Conservation (phyloP, 192 early-diverging fungal species). For the Coemansia umbellata region DNA sequence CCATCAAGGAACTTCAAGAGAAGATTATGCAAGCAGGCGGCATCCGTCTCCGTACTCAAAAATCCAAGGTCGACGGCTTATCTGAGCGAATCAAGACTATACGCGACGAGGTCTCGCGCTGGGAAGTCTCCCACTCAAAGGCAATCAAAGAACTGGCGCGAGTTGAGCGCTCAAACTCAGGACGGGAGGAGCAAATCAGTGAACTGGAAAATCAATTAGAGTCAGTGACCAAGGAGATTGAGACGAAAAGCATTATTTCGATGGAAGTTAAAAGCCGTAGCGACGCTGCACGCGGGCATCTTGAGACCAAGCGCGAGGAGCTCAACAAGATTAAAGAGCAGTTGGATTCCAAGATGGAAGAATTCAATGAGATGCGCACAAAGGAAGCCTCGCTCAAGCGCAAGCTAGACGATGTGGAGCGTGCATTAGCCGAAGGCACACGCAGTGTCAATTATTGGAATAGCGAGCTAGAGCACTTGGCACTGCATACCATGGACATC, state of each 20-base stretch:
- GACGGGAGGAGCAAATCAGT: slow-evolving; percentile 61
- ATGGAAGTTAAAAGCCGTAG: slow-evolving; percentile 45
- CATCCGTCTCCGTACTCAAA: slow-evolving; percentile 80
- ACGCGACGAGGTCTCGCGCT: slow-evolving; percentile 68
- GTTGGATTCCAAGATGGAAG: slow-evolving; percentile 60
- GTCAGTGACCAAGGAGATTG: slow-evolving; percentile 58
- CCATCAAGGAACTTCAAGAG: slow-evolving; percentile 79
- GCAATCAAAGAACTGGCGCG: slow-evolving; percentile 73
- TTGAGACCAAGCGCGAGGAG: slow-evolving; percentile 68
- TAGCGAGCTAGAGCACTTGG: slow-evolving; percentile 56
- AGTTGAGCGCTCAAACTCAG: slow-evolving; percentile 59
- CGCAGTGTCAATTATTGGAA: slow-evolving; percentile 53
- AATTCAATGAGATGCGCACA: slow-evolving; percentile 64
- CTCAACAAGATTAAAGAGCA: slow-evolving; percentile 63
- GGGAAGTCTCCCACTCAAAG: slow-evolving; percentile 67
- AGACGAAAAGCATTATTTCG: slow-evolving; percentile 53
- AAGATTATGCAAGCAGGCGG: slow-evolving; percentile 91
- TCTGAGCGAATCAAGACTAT: slow-evolving; percentile 68
- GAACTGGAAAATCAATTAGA: slow-evolving; percentile 63
- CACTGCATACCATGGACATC: slow-evolving; percentile 50
- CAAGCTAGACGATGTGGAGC: slow-evolving; percentile 63
- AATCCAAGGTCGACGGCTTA: slow-evolving; percentile 76
- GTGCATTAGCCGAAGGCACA: slow-evolving; percentile 50
- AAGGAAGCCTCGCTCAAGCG: slow-evolving; percentile 66
- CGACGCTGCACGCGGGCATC: slow-evolving; percentile 30